Conservation (phyloP, 1,284 basidiomycete genomes). For the Rhizoctonia solani region DNA sequence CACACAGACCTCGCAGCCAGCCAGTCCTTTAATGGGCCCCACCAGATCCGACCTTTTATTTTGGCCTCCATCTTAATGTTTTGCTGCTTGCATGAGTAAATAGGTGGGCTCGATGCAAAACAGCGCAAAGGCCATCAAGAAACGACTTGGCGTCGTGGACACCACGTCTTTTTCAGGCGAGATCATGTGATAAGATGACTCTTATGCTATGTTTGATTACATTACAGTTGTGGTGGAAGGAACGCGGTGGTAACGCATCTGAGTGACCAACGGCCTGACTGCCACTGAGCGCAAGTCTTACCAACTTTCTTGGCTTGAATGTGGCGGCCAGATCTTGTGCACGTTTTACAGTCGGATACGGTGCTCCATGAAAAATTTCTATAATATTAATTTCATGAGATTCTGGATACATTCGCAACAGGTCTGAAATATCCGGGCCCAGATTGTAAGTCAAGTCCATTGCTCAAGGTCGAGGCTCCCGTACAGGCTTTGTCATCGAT, state of each 20-base stretch:
- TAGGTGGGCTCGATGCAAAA: not conserved
- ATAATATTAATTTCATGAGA: not conserved
- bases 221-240: no score
- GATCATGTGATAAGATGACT: not conserved
- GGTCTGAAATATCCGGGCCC: no score
- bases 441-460: no score
- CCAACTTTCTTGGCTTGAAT: no score
- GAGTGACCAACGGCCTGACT: no score
- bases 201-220: no score
- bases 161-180: not conserved
- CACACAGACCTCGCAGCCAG: constrained; percentile 27
- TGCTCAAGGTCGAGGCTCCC: not conserved
- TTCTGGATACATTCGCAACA: not conserved
- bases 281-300: no score
- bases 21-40: constrained; percentile 29
- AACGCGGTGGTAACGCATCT: no score
- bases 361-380: no score
- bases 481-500: no score
- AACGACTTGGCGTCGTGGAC: not conserved
- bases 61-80: not conserved
- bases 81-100: not conserved
- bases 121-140: not conserved
- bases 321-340: no score
- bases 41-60: constrained; percentile 1
- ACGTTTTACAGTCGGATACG: no score